Conservation (phyloP, 2,329 filamentous ascomycete genomes). For the Pleochaeta shiraiana region DNA sequence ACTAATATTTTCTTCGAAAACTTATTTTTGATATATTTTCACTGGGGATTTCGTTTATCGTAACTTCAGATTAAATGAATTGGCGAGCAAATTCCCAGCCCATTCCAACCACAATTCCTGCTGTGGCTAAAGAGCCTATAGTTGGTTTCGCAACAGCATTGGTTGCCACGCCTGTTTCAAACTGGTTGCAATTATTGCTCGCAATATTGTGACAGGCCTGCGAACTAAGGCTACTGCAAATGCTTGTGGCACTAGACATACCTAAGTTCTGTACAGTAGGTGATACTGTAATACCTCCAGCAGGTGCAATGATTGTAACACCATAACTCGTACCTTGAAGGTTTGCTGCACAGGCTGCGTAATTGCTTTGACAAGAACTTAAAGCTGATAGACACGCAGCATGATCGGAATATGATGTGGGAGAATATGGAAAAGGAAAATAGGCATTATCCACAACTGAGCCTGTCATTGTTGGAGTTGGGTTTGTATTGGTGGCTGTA, state of each 20-base stretch:
- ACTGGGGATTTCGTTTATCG: background rate
- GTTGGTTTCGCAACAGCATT: slow-evolving; percentile 12
- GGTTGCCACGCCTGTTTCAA: slow-evolving; percentile 11
- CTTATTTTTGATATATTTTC: background rate
- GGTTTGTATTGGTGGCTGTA: slow-evolving; percentile 8
- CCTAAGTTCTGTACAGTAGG: slow-evolving; percentile 21
- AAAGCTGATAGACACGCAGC: slow-evolving; percentile 30
- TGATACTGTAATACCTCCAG: slow-evolving; percentile 29
- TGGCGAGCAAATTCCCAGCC: slow-evolving; percentile 13
- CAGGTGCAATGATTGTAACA: slow-evolving; percentile 34
- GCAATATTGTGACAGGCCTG: slow-evolving; percentile 24
- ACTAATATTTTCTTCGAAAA: background rate
- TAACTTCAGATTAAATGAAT: slow-evolving; percentile 8
- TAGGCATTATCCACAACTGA: slow-evolving; percentile 34
- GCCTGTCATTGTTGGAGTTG: slow-evolving; percentile 15
- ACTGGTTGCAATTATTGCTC: slow-evolving; percentile 14
- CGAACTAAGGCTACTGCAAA: slow-evolving; percentile 33
- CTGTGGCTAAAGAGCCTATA: slow-evolving; percentile 11
- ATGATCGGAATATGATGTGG: slow-evolving; percentile 28
- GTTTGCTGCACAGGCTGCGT: slow-evolving; percentile 28
- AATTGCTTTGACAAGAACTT: slow-evolving; percentile 30
- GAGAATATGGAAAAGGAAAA: slow-evolving; percentile 36
- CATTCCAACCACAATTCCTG: slow-evolving; percentile 12
- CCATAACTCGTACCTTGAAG: slow-evolving; percentile 25
- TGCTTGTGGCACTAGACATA: slow-evolving; percentile 26